Percentiles rank a stretch among this genome's conserved stretches.
These are phyloP conservation scores for Talaromyces sp. DNA, from an alignment of 2,329 filamentous ascomycete genomes.

Conservation along the genomic window DNA sequence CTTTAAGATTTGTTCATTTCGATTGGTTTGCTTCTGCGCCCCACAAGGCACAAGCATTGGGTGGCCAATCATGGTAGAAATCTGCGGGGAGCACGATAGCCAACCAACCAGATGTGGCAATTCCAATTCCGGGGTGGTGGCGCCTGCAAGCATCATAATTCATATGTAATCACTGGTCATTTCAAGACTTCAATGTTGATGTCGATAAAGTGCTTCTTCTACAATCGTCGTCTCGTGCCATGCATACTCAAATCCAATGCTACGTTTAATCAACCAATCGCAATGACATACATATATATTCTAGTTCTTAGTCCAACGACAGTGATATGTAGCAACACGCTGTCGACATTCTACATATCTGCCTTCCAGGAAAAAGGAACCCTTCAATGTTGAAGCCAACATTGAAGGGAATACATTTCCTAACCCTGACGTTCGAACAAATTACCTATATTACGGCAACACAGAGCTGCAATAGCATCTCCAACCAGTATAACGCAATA, in stretches of 20 bases:
- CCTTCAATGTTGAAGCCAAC: no score
- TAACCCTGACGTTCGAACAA: no score
- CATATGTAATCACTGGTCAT: background rate
- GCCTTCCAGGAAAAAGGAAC: no score
- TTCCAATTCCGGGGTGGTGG: background rate
- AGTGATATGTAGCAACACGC: no score
- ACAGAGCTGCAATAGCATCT: no score
- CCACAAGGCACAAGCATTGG: background rate
- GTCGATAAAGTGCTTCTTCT: background rate
- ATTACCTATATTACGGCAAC: no score
- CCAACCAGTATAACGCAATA: background rate
- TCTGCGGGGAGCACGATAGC: no score
- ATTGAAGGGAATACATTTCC: no score
- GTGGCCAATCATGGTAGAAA: background rate
- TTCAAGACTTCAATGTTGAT: background rate
- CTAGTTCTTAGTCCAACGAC: no score
- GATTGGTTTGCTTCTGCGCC: background rate
- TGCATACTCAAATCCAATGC: background rate
- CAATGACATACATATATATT: background rate
- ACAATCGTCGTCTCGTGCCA: background rate
- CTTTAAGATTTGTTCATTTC: background rate
- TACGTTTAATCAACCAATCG: background rate
- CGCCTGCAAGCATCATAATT: background rate
- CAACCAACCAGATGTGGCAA: background rate
- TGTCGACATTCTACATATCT: no score